Base-by-base conservation (phyloP, 2,329 filamentous ascomycete species). In the Emergomyces africanus region DNA sequence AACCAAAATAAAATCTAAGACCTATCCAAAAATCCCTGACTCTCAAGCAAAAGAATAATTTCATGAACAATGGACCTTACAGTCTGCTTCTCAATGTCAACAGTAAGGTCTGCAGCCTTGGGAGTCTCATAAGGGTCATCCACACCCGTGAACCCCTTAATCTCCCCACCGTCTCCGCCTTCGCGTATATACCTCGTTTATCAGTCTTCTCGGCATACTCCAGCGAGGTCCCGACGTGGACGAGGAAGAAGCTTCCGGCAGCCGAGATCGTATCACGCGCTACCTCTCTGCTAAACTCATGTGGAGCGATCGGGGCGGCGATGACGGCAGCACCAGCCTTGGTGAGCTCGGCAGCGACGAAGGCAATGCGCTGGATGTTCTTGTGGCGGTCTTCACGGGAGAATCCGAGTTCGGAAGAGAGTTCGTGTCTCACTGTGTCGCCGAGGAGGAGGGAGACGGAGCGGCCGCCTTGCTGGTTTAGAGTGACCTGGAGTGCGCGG, bases 91-190 rank as follows among this genome's bases (percentile, higher is more conserved):
- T 88, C 86, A 59, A 87, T 74, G 74, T 97, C 88, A 44, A 97
- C 92, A 5, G 84, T 83, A 64, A 99, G 79, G 72, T 97, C 85
- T 37, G 91, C 83, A 77, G 92, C 90, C 65, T 76, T 69, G 10
- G 94, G 94, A 25, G 75, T 71, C 84, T 99, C 94, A 72, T 99
- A 99, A 54, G 94, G 91, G 78, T 97, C 92, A 72, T 97, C 92
- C 60, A 99, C 90, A 69, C 94, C 94, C 8, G 94, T 99, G 82
- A 99, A 99, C 64, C 91, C 91, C 84, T 91, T 94, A 76, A 99
- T 95, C 79, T 96, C 88, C 60, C 94, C 94, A 23, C 80, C 80
- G 82, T 63, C 94, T 83, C 46, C 46, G 94, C 94, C 72, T 84
- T 83, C 65, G 82, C 82, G 76, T 97, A 99, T 70, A 96, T 86